phyloP scores from a whole-genome alignment of 163 green algal species.

The Scenedesmus sp. region DNA sequence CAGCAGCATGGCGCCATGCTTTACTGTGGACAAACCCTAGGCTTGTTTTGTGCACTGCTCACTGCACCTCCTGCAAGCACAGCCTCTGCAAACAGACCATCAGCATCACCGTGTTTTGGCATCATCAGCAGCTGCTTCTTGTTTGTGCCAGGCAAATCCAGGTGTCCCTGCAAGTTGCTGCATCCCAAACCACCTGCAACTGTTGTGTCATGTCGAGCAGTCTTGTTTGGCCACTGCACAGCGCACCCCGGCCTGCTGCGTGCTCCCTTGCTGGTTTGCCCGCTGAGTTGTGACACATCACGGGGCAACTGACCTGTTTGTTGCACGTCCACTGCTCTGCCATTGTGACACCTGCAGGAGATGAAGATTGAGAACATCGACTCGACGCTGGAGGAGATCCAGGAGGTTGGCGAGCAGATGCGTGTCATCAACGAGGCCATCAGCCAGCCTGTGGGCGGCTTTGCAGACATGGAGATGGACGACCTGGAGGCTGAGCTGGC shows the following conservation, averaged over 20 bases:
- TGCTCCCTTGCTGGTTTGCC: neutral
- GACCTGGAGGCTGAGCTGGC: conserved; percentile 92
- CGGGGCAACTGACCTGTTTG: no score
- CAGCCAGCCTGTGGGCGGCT: conserved; percentile 82
- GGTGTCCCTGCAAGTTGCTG: neutral
- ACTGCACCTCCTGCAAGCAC: no score
- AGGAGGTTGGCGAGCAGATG: conserved; percentile 94
- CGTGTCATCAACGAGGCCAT: conserved; percentile 93
- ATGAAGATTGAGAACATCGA: conserved; percentile 98
- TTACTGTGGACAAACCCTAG: no score
- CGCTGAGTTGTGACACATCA: no score
- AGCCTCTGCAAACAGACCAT: no score
- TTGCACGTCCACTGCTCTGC: no score
- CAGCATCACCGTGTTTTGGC: no score
- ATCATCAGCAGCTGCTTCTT: neutral
- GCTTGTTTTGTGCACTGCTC: no score
- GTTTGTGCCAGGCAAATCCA: neutral
- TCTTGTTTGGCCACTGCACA: neutral
- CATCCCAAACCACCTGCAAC: no score
- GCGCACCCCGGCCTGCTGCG: neutral
- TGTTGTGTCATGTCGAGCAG: no score
- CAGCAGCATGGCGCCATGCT: neutral
- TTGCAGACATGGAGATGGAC: conserved; percentile 71
- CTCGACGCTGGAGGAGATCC: conserved; percentile 96
- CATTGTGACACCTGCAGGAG: conserved; percentile 71